phyloP scores from a whole-genome alignment of 2,329 filamentous ascomycete species.

The Huntiella omanensis region DNA sequence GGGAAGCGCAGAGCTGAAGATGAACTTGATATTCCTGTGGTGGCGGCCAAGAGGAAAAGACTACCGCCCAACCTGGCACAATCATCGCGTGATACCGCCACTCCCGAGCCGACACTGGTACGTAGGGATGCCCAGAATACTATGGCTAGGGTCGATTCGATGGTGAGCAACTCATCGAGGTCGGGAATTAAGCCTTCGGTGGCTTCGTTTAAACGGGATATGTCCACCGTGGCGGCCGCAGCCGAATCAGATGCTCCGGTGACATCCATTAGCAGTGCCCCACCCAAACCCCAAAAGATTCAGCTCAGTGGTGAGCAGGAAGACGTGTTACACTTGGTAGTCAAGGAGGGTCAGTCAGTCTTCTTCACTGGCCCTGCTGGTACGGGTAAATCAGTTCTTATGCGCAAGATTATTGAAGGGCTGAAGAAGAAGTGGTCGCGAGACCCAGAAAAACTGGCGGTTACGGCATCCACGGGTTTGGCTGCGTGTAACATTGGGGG shows the following conservation, averaged over 20 bases:
- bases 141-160: slow-evolving; percentile 1
- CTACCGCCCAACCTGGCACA: not conserved
- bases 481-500: slow-evolving; percentile 95
- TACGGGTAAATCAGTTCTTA: slow-evolving; percentile 91
- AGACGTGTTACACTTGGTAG: slow-evolving; percentile 65
- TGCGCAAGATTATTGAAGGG: slow-evolving; percentile 74
- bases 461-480: slow-evolving; percentile 88
- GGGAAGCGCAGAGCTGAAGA: too few species aligned
- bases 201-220: not conserved
- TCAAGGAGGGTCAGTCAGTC: slow-evolving; percentile 65
- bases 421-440: slow-evolving; percentile 56
- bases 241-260: not conserved
- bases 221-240: not conserved
- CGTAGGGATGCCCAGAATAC: not conserved
- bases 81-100: too few species aligned
- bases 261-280: not conserved
- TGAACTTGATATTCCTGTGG: not conserved
- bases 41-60: slow-evolving; percentile 7
- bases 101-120: not conserved
- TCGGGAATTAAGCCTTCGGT: not conserved
- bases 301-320: slow-evolving; percentile 74
- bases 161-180: not conserved
- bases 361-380: slow-evolving; percentile 96
- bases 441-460: slow-evolving; percentile 70
- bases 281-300: slow-evolving; percentile 18